Evolutionary conservation across 257 asterid genomes (phyloP).

Genomic region (Solanum virginianum): DNA sequence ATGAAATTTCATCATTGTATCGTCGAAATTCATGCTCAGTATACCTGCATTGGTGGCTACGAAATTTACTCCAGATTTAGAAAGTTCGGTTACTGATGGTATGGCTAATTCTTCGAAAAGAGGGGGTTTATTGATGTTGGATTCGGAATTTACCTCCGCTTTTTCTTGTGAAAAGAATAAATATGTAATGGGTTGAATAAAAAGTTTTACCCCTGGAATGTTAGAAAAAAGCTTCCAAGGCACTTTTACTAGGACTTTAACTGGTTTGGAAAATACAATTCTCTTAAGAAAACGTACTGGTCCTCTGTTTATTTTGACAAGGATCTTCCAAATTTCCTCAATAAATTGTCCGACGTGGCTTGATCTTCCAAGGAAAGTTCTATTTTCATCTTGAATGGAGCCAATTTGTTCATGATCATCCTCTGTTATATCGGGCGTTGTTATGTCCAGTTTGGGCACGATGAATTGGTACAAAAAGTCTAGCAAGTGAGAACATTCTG

Average conservation of each 20-base stretch:
- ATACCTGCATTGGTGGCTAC: constrained; percentile 7
- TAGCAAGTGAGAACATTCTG: constrained; percentile 25
- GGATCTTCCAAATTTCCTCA: constrained; percentile 3
- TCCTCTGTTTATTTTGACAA: constrained; percentile 6
- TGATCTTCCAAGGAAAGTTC: neutral
- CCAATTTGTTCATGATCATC: constrained; percentile 2
- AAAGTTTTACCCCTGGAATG: constrained; percentile 11
- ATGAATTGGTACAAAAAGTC: constrained; percentile 41
- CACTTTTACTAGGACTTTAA: constrained; percentile 12
- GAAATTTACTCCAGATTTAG: constrained; percentile 8
- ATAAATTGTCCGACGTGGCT: neutral
- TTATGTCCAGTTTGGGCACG: constrained; percentile 17
- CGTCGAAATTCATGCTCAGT: constrained; percentile 9
- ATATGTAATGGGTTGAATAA: constrained; percentile 22
- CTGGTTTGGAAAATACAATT: constrained; percentile 20
- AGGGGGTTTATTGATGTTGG: constrained; percentile 16
- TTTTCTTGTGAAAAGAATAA: neutral
- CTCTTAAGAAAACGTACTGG: constrained; percentile 13
- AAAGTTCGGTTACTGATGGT: constrained; percentile 20
- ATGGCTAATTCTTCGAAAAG: constrained; percentile 14
- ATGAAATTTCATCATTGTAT: neutral
- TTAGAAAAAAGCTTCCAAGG: constrained; percentile 34
- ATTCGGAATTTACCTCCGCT: neutral
- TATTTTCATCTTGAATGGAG: neutral
- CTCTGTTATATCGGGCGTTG: neutral